Conservation (phyloP, 2,329 filamentous ascomycete genomes). For the Calycina herbarum region DNA sequence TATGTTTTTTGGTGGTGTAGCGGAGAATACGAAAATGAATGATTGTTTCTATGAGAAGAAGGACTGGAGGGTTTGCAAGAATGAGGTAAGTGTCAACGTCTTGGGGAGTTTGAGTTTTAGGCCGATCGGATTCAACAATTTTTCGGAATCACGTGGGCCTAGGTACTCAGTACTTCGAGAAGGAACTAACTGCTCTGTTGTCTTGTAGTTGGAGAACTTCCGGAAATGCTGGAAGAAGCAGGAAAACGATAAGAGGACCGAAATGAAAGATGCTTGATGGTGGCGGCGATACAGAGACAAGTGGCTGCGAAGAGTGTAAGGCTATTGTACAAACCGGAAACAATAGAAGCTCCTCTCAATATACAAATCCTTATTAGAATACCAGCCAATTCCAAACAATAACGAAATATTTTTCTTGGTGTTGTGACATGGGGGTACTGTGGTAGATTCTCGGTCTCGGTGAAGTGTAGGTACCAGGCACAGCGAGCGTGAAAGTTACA, state of each 20-base stretch:
- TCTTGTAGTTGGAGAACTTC: slow-evolving; percentile 79
- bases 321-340: neutral
- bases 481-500: neutral
- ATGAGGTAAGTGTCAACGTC: slow-evolving; percentile 66
- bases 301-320: neutral
- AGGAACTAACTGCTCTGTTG: slow-evolving; percentile 19
- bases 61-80: slow-evolving; percentile 87
- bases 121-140: neutral
- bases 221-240: slow-evolving; percentile 88
- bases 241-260: slow-evolving; percentile 81
- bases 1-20: slow-evolving; percentile 46
- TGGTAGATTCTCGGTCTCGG: neutral
- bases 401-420: neutral
- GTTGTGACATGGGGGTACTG: neutral
- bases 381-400: neutral
- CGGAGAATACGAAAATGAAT: slow-evolving; percentile 85
- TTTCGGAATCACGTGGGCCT: slow-evolving; percentile 29
- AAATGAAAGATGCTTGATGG: slow-evolving; percentile 65
- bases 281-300: neutral
- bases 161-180: neutral
- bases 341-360: neutral
- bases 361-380: too few species aligned
- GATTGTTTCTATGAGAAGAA: slow-evolving; percentile 96
- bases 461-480: too few species aligned
- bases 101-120: neutral